Percentiles rank a stretch among this genome's conserved stretches.
phyloP scores from a whole-genome alignment of 2,329 filamentous ascomycete species.

The Alternaria gaisen region DNA sequence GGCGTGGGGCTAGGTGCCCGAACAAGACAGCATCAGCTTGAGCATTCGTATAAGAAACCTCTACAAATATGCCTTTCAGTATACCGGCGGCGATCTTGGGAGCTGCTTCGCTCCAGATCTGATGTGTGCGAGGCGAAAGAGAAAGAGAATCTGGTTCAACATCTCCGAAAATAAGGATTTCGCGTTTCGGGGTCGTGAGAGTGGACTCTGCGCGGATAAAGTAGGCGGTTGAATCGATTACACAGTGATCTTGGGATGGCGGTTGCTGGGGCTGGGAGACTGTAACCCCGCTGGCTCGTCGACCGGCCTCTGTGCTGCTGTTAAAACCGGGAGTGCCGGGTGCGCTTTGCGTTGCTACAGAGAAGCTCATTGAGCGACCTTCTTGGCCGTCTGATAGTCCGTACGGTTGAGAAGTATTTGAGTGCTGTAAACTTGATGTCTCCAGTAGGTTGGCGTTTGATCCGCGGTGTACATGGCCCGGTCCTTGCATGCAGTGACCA shows the following conservation, averaged over 20 bases:
- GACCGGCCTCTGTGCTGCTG: constrained; percentile 28
- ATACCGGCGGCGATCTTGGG: constrained; percentile 78
- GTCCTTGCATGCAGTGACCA: constrained; percentile 81
- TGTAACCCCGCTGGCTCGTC: constrained; percentile 25
- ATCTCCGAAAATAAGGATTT: constrained; percentile 94
- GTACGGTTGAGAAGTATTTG: constrained; percentile 31
- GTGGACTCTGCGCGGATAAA: constrained; percentile 79
- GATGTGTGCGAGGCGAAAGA: constrained; percentile 78
- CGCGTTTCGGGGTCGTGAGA: constrained; percentile 53
- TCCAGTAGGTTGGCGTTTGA: constrained; percentile 54
- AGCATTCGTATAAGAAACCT: constrained; percentile 90
- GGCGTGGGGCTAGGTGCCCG: constrained; percentile 86
- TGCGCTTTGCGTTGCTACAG: constrained; percentile 42
- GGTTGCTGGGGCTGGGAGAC: constrained; percentile 31
- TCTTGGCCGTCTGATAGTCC: constrained; percentile 32
- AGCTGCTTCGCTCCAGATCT: constrained; percentile 88
- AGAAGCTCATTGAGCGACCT: constrained; percentile 47
- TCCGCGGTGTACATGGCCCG: constrained; percentile 53
- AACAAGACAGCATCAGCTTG: constrained; percentile 81
- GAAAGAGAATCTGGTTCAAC: constrained; percentile 92
- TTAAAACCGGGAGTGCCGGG: constrained; percentile 49
- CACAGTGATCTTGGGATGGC: constrained; percentile 59
- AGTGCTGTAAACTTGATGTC: constrained; percentile 37
- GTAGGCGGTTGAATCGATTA: constrained; percentile 89
- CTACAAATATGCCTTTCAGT: constrained; percentile 87